Percentiles rank a stretch among this genome's conserved stretches.
Evolutionary conservation across 2,329 filamentous ascomycete genomes (phyloP).

Genomic region (Fusarium chuoi): DNA sequence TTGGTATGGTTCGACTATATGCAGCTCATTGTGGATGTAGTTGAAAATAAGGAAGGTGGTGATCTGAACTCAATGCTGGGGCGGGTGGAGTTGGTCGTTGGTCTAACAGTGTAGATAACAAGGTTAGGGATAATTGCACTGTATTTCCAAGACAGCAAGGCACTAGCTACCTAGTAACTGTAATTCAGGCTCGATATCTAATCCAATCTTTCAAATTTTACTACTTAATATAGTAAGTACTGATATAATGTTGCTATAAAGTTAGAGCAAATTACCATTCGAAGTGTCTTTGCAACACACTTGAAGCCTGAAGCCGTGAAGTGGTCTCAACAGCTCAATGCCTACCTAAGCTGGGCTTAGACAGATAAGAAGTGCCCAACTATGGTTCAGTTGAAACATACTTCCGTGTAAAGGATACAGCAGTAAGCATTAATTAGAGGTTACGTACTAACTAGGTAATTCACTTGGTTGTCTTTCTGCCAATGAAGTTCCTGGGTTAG

Average conservation of each 20-base stretch:
- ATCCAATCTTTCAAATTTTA: too few relatives aligned
- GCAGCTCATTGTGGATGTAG: slow-evolving; percentile 19
- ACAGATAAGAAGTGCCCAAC: not conserved
- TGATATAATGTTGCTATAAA: not conserved
- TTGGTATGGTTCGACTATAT: slow-evolving; percentile 5
- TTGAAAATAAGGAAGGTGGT: slow-evolving; percentile 33
- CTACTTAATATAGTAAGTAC: too few relatives aligned
- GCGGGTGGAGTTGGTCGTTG: slow-evolving; percentile 32
- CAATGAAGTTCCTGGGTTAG: too few relatives aligned
- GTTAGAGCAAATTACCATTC: too few relatives aligned
- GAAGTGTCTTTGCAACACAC: not conserved
- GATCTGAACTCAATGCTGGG: slow-evolving; percentile 39
- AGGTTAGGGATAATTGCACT: not conserved
- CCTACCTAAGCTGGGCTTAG: not conserved
- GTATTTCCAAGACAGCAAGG: not conserved
- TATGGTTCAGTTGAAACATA: not conserved
- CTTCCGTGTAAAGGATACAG: too few relatives aligned
- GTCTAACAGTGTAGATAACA: not conserved
- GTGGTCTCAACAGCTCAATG: not conserved
- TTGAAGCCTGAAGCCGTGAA: not conserved
- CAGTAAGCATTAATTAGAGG: too few relatives aligned
- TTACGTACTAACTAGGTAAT: too few relatives aligned
- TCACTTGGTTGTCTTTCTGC: not conserved
- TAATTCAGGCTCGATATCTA: too few relatives aligned
- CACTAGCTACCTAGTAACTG: not conserved